phyloP scores from a whole-genome alignment of 441 rosid species.

The Mallotus japonicus region DNA sequence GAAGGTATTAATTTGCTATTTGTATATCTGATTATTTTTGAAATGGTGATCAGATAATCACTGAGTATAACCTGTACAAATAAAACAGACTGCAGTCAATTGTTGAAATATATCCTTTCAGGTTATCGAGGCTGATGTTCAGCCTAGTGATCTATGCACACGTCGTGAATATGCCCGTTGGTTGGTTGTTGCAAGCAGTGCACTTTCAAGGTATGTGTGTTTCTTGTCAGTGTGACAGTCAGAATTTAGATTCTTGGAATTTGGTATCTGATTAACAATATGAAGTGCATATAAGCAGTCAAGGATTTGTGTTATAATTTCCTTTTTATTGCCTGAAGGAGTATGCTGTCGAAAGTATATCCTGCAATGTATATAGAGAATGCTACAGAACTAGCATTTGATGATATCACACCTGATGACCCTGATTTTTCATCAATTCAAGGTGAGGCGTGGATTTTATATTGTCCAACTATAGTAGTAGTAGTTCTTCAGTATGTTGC shows the following conservation, averaged over 20 bases:
- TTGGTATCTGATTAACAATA: conserved; percentile 12
- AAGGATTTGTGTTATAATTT: conserved; percentile 18
- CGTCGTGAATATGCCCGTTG: conserved; percentile 96
- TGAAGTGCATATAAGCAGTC: conserved; percentile 5
- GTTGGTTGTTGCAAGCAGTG: conserved; percentile 83
- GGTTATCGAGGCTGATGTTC: conserved; percentile 83
- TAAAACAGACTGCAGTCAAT: conserved; percentile 12
- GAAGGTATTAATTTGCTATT: conserved; percentile 43
- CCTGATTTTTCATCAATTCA: conserved; percentile 92
- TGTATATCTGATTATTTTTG: conserved; percentile 11
- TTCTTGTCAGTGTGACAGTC: conserved; percentile 18
- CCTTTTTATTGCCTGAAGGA: conserved; percentile 47
- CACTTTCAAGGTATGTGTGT: conserved; percentile 66
- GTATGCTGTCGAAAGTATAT: conserved; percentile 74
- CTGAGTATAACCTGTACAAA: neutral
- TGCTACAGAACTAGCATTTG: conserved; percentile 88
- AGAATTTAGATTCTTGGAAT: conserved; percentile 1
- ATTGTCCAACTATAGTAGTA: neutral
- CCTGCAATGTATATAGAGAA: conserved; percentile 96
- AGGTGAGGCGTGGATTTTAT: conserved; percentile 44
- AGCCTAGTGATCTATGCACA: conserved; percentile 72
- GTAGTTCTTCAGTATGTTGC: conserved; percentile 3
- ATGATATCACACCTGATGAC: conserved; percentile 77
- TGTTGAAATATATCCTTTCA: conserved; percentile 32
- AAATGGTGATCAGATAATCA: neutral